Percentiles rank a stretch among this genome's conserved stretches.
Conservation (phyloP, 345 rosid genomes). For the Clausena lansium region DNA sequence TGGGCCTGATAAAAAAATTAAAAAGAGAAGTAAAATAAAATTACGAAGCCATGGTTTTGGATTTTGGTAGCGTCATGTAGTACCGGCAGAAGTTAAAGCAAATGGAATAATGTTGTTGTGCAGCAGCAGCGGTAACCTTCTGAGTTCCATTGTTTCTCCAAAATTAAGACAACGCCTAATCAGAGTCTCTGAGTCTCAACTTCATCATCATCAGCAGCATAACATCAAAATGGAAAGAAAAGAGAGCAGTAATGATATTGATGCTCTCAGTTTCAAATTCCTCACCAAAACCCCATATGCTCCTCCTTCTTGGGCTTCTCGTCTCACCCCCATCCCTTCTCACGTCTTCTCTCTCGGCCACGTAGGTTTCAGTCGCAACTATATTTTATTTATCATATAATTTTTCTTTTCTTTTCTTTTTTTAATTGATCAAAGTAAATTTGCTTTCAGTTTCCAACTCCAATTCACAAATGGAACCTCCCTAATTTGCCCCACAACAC, state of each 20-base stretch:
- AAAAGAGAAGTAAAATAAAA: too few species aligned
- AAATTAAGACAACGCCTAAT: not conserved
- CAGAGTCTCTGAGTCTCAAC: not conserved
- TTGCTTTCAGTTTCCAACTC: constrained; percentile 62
- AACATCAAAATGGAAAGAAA: not conserved
- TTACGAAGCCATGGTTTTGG: too few species aligned
- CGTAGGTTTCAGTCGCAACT: constrained; percentile 23
- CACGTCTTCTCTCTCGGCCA: constrained; percentile 67
- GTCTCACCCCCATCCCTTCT: constrained; percentile 58
- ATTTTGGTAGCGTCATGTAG: not conserved
- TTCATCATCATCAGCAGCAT: not conserved
- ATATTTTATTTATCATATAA: not conserved
- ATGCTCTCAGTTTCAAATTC: constrained; percentile 42
- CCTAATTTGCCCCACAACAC: constrained; percentile 74
- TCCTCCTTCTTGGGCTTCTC: constrained; percentile 77
- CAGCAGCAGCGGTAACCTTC: not conserved
- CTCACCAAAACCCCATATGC: constrained; percentile 50
- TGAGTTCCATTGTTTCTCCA: not conserved
- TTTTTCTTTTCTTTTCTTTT: not conserved
- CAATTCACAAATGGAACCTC: constrained; percentile 84
- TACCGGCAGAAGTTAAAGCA: not conserved
- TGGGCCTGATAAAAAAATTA: too few species aligned
- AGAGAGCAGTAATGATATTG: not conserved
- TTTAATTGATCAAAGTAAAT: not conserved
- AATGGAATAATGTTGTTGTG: not conserved